These are phyloP conservation scores for Penicillium alfredii DNA, from an alignment of 495 filamentous ascomycete species.

Conservation along the genomic window DNA sequence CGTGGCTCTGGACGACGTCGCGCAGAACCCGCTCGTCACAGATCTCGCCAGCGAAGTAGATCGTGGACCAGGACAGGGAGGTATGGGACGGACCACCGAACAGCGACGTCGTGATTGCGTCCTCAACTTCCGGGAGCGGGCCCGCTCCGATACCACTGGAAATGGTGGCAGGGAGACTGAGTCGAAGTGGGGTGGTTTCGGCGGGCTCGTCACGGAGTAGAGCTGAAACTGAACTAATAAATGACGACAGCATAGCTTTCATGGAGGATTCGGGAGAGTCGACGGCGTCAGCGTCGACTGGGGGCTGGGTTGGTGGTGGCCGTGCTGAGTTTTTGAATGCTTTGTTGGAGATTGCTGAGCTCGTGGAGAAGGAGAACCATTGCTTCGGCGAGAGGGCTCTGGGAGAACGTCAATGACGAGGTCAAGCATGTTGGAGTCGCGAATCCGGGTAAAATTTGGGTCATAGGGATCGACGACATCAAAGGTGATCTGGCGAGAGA, in stretches of 20 bases:
- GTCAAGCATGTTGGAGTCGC: constrained; percentile 67
- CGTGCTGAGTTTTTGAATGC: constrained; percentile 12
- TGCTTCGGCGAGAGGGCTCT: constrained; percentile 33
- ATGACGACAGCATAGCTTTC: constrained; percentile 46
- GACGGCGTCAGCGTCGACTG: constrained; percentile 20
- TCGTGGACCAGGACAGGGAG: constrained; percentile 55
- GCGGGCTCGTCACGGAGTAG: constrained; percentile 41
- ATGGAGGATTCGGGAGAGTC: constrained; percentile 44
- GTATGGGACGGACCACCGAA: constrained; percentile 34
- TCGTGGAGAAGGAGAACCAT: constrained; percentile 34
- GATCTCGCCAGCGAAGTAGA: constrained; percentile 66
- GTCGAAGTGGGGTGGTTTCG: constrained; percentile 27
- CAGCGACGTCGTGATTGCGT: constrained; percentile 44
- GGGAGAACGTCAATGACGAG: constrained; percentile 56
- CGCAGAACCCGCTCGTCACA: constrained; percentile 60
- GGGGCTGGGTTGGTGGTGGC: constrained; percentile 13
- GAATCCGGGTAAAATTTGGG: constrained; percentile 73
- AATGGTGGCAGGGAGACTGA: constrained; percentile 59
- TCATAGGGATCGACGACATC: constrained; percentile 66
- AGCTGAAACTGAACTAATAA: constrained; percentile 54
- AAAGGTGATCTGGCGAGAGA: constrained; percentile 69
- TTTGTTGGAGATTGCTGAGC: constrained; percentile 23
- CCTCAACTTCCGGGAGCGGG: constrained; percentile 61
- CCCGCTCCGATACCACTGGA: constrained; percentile 71
- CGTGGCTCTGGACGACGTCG: constrained; percentile 55